phyloP scores from a whole-genome alignment of 1,284 basidiomycete species.

The Phylloboletellus chloephorus region DNA sequence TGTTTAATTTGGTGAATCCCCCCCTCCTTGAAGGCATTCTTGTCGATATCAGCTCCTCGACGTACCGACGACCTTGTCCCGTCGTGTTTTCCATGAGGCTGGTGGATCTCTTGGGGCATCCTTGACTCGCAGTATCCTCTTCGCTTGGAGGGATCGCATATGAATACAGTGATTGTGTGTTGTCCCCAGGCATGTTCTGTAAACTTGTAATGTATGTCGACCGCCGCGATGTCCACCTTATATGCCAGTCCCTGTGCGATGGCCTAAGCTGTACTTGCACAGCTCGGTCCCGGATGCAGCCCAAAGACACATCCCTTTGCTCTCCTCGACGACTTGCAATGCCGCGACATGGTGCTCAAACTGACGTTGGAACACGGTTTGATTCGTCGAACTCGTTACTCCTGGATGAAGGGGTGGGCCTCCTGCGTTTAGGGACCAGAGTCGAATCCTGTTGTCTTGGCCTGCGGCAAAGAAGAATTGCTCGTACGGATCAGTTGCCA shows the following conservation, averaged over 20 bases:
- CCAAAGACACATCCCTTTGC: conserved; percentile 38
- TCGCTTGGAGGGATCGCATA: not conserved
- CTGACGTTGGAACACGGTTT: conserved; percentile 28
- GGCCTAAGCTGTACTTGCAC: conserved; percentile 41
- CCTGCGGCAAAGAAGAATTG: conserved; percentile 72
- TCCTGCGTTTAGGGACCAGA: conserved; percentile 62
- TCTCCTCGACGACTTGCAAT: conserved; percentile 41
- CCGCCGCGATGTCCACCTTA: not conserved
- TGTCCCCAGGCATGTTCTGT: conserved; percentile 10
- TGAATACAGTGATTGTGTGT: not conserved
- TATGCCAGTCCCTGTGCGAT: conserved; percentile 16
- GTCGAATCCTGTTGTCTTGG: conserved; percentile 54
- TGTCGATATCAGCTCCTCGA: not conserved
- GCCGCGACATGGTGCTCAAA: conserved; percentile 40
- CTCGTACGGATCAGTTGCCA: conserved; percentile 52
- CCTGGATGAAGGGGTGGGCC: conserved; percentile 32
- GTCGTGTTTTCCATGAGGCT: conserved; percentile 23
- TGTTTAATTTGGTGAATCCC: conserved; percentile 2
- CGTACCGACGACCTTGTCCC: conserved; percentile 14
- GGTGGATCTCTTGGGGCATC: conserved; percentile 11
- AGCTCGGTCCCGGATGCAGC: conserved; percentile 37
- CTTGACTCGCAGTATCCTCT: not conserved
- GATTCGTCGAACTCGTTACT: conserved; percentile 3
- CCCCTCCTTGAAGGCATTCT: not conserved
- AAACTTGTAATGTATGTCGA: conserved; percentile 8